A percentile compares a stretch with the other conserved stretches of the same genome.
Evolutionary conservation across 176 grass and related monocot genomes (phyloP).

Genomic region (Aegilops longissima): DNA sequence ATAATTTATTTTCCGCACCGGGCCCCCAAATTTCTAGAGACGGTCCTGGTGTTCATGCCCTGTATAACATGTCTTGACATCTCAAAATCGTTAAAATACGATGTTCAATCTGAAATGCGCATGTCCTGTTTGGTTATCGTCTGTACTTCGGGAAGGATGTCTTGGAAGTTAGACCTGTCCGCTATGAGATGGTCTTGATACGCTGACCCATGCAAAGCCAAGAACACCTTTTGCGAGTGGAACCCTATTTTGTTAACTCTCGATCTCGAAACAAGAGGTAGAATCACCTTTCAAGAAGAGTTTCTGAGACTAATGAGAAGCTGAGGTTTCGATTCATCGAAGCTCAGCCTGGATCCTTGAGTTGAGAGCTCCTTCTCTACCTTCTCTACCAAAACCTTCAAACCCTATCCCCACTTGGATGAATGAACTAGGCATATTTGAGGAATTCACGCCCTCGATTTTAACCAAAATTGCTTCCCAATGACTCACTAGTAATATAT

Average conservation of each 20-base stretch:
- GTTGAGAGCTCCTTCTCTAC: slow-evolving; percentile 59
- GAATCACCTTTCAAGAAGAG: background rate
- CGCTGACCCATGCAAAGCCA: background rate
- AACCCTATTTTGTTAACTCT: too few species aligned
- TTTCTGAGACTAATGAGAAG: slow-evolving; percentile 58
- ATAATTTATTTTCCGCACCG: too few species aligned
- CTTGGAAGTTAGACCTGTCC: slow-evolving; percentile 64
- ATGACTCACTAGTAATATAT: too few species aligned
- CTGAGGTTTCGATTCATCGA: background rate
- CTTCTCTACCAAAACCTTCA: slow-evolving; percentile 57
- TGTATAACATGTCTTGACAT: too few species aligned
- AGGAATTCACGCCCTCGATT: background rate
- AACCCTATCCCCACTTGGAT: background rate
- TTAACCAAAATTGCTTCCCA: too few species aligned
- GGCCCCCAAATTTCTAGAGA: too few species aligned
- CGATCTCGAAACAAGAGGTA: background rate
- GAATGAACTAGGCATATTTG: background rate
- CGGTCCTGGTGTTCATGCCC: too few species aligned
- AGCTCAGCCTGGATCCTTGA: too few species aligned
- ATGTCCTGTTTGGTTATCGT: background rate
- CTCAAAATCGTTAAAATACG: background rate
- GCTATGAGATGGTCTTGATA: slow-evolving; percentile 65
- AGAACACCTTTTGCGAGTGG: too few species aligned
- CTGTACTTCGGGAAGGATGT: slow-evolving; percentile 66
- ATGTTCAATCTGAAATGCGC: background rate